phyloP scores from a whole-genome alignment of 1,284 basidiomycete species.

The Fomitopsis schrenkii region DNA sequence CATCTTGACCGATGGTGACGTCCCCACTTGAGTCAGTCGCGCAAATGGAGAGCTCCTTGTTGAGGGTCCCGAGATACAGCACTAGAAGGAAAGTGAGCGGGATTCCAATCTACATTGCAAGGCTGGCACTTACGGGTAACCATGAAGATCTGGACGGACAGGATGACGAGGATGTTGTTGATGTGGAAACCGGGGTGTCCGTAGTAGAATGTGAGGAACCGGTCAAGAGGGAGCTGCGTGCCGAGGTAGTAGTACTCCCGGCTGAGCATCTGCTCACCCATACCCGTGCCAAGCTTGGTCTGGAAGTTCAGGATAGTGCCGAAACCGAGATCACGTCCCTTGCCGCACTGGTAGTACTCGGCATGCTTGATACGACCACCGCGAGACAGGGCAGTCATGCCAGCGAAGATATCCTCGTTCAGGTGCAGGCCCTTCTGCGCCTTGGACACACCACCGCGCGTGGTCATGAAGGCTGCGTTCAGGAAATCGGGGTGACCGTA shows the following conservation, averaged over 20 bases:
- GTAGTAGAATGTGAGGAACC: slow-evolving; percentile 99
- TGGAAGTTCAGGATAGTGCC: slow-evolving; percentile 99
- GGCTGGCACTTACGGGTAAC: slow-evolving; percentile 60
- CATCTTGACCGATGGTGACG: slow-evolving; percentile 75
- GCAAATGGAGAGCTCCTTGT: slow-evolving; percentile 87
- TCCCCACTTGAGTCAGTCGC: slow-evolving; percentile 78
- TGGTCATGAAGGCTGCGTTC: slow-evolving; percentile 97
- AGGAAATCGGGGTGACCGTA: slow-evolving; percentile 99
- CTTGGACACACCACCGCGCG: slow-evolving; percentile 98
- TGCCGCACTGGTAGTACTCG: slow-evolving; percentile 99
- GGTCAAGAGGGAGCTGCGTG: slow-evolving; percentile 96
- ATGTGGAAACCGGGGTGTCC: slow-evolving; percentile 99
- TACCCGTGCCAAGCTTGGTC: slow-evolving; percentile 99
- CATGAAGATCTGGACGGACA: slow-evolving; percentile 96
- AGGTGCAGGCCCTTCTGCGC: slow-evolving; percentile 98
- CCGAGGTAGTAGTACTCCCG: slow-evolving; percentile 99
- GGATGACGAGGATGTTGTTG: slow-evolving; percentile 99
- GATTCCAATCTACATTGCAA: not conserved
- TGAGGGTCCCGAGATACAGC: slow-evolving; percentile 90
- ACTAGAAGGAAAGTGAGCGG: slow-evolving; percentile 40
- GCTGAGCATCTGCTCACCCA: slow-evolving; percentile 99
- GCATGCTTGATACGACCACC: slow-evolving; percentile 99
- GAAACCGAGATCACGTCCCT: slow-evolving; percentile 99
- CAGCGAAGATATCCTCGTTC: slow-evolving; percentile 99
- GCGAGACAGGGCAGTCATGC: slow-evolving; percentile 98